phyloP scores from a whole-genome alignment of 2,329 filamentous ascomycete genomes.

The Cladophialophora exuberans region DNA sequence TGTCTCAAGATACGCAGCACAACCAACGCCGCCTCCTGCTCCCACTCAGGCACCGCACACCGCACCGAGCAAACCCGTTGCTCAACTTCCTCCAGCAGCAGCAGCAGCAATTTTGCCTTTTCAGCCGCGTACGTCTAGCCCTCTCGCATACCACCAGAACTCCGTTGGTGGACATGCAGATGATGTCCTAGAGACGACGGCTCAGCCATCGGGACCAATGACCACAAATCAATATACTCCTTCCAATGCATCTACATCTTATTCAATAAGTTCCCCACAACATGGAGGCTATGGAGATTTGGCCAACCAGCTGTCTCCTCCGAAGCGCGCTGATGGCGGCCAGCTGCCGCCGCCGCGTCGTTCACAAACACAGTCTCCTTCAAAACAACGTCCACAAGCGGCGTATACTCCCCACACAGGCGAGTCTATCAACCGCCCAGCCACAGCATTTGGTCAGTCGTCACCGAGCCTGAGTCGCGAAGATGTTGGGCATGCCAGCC shows the following conservation, averaged over 20 bases:
- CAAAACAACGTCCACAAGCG: constrained; percentile 55
- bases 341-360: constrained; percentile 46
- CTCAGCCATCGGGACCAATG: constrained; percentile 1
- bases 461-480: too few species aligned
- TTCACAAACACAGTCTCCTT: constrained; percentile 63
- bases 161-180: constrained; percentile 26
- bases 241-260: constrained; percentile 10
- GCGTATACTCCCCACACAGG: constrained; percentile 48
- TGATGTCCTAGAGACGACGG: constrained; percentile 16
- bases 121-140: constrained; percentile 67
- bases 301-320: constrained; percentile 42
- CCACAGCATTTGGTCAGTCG: constrained; percentile 56
- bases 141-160: constrained; percentile 56
- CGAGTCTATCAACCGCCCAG: constrained; percentile 53
- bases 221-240: constrained; percentile 16
- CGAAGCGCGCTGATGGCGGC: constrained; percentile 34
- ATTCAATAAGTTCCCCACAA: constrained; percentile 32
- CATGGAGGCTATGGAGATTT: constrained; percentile 21
- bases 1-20: constrained; percentile 32
- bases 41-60: constrained; percentile 31
- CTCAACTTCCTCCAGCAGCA: constrained; percentile 41
- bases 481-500: constrained; percentile 41
- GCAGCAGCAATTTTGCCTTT: constrained; percentile 51
- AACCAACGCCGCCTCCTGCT: constrained; percentile 23
- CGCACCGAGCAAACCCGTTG: constrained; percentile 44